phyloP scores from a whole-genome alignment of 164 flowering plant genomes.

The Warburgia ugandensis region DNA sequence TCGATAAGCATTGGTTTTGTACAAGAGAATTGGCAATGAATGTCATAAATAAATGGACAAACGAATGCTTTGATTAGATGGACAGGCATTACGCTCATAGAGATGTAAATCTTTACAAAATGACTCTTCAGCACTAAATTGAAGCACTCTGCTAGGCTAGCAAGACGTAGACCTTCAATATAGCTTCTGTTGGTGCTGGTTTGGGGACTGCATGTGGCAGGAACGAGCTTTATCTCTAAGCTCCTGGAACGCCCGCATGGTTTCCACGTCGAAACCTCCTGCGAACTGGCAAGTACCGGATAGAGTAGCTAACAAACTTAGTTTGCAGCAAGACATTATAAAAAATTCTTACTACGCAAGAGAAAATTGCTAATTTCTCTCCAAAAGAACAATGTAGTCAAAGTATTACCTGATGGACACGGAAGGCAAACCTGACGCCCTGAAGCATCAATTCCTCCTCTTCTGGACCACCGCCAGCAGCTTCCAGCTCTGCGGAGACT shows the following conservation, averaged over 20 bases:
- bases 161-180: slow-evolving; percentile 56
- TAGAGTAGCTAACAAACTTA: not conserved
- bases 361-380: no score
- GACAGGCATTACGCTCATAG: no score
- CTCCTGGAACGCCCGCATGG: slow-evolving; percentile 92
- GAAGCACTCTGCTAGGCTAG: slow-evolving; percentile 23
- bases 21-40: no score
- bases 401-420: slow-evolving; percentile 83
- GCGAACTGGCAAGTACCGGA: slow-evolving; percentile 54
- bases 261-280: slow-evolving; percentile 92
- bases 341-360: no score
- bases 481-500: slow-evolving; percentile 79
- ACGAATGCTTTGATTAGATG: no score
- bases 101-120: no score
- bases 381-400: not conserved
- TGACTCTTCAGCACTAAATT: not conserved
- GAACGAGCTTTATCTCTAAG: slow-evolving; percentile 68
- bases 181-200: slow-evolving; percentile 51
- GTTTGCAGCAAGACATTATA: not conserved
- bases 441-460: slow-evolving; percentile 91
- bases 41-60: no score
- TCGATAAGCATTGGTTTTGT: no score
- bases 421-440: slow-evolving; percentile 86
- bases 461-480: slow-evolving; percentile 59
- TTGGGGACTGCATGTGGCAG: slow-evolving; percentile 56